Conservation (phyloP, 441 rosid species). For the Breynia disticha region DNA sequence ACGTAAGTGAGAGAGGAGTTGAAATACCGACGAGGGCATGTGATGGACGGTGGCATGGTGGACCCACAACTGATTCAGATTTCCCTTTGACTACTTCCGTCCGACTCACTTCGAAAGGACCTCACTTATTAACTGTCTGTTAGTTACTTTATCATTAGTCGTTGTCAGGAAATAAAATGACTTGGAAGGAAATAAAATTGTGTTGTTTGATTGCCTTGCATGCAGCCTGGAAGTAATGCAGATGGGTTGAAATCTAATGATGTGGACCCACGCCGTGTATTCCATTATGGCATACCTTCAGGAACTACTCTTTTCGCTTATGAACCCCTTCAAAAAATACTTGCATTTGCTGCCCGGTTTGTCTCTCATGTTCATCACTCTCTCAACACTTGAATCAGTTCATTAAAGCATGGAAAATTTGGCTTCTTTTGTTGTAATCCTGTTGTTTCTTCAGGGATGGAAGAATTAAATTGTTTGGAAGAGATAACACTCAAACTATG, state of each 20-base stretch:
- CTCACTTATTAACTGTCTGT: too few relatives aligned
- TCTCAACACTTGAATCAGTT: too few relatives aligned
- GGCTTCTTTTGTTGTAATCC: not conserved
- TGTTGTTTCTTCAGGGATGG: slow-evolving; percentile 48
- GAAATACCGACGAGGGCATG: too few relatives aligned
- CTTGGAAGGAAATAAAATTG: too few relatives aligned
- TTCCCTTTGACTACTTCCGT: too few relatives aligned
- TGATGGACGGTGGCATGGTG: too few relatives aligned
- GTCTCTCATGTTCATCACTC: slow-evolving; percentile 3
- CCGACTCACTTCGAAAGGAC: too few relatives aligned
- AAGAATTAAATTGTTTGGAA: slow-evolving; percentile 72
- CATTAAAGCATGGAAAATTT: not conserved
- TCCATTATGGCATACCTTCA: slow-evolving; percentile 88
- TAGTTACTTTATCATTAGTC: too few relatives aligned
- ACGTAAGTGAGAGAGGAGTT: too few relatives aligned
- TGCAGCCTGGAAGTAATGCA: slow-evolving; percentile 58
- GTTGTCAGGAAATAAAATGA: too few relatives aligned
- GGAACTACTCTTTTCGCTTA: slow-evolving; percentile 62
- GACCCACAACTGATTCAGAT: too few relatives aligned
- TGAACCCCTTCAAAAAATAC: slow-evolving; percentile 56
- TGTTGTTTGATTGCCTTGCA: not conserved
- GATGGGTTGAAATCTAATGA: slow-evolving; percentile 61
- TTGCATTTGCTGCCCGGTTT: slow-evolving; percentile 72
- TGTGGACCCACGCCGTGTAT: slow-evolving; percentile 58
- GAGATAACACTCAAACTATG: slow-evolving; percentile 56